Conservation (phyloP, 2,329 filamentous ascomycete genomes). For the Biscogniauxia marginata region DNA sequence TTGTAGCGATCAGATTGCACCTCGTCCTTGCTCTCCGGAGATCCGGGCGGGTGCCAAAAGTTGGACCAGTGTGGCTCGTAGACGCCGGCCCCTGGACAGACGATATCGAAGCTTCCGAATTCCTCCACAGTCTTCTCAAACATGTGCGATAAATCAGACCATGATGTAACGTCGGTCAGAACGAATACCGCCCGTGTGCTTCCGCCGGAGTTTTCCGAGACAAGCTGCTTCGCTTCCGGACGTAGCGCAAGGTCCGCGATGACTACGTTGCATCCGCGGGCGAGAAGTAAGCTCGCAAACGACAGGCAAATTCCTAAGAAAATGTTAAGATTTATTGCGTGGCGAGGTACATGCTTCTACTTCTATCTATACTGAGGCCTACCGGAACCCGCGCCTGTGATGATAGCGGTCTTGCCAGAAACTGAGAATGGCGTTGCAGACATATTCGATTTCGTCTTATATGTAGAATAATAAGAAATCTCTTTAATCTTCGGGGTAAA, state of each 20-base stretch:
- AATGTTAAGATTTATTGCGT: too few relatives aligned
- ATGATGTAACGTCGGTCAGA: slow-evolving; percentile 44
- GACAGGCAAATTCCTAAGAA: slow-evolving; percentile 41
- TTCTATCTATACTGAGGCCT: too few relatives aligned
- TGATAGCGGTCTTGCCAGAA: slow-evolving; percentile 46
- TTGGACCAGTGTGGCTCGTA: slow-evolving; percentile 45
- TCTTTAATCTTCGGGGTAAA: too few relatives aligned
- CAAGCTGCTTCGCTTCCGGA: slow-evolving; percentile 39
- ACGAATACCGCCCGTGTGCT: slow-evolving; percentile 39
- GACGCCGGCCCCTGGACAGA: slow-evolving; percentile 47
- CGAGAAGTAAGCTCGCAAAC: slow-evolving; percentile 43
- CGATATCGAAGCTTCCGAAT: slow-evolving; percentile 41
- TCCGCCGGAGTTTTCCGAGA: slow-evolving; percentile 23
- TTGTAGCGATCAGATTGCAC: slow-evolving; percentile 32
- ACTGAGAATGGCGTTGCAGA: slow-evolving; percentile 20
- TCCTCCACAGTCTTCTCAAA: slow-evolving; percentile 34
- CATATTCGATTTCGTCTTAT: neutral
- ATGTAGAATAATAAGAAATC: too few relatives aligned
- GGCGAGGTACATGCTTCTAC: too few relatives aligned
- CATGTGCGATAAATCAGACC: slow-evolving; percentile 37
- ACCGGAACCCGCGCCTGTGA: slow-evolving; percentile 56
- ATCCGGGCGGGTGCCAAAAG: slow-evolving; percentile 43
- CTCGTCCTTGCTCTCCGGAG: slow-evolving; percentile 32
- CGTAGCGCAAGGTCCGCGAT: slow-evolving; percentile 44
- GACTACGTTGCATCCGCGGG: slow-evolving; percentile 43